phyloP scores from a whole-genome alignment of 2,329 filamentous ascomycete species.

The Cladosporium sp. region DNA sequence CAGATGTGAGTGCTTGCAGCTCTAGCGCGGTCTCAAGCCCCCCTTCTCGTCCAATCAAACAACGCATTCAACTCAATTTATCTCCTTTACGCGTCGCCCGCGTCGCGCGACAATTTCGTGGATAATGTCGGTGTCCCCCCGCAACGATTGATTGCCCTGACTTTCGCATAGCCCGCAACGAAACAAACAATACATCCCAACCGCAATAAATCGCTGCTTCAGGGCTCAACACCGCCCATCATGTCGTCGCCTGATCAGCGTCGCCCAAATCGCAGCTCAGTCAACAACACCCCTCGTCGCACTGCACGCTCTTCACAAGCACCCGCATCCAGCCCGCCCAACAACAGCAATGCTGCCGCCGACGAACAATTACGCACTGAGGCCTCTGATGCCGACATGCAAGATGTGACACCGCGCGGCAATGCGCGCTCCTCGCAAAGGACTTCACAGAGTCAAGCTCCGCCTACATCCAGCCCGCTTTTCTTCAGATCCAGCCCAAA shows the following conservation, averaged over 20 bases:
- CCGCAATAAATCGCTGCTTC: background rate
- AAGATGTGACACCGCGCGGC: constrained; percentile 40
- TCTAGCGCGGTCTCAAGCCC: background rate
- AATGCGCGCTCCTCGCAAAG: constrained; percentile 43
- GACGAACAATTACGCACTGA: constrained; percentile 41
- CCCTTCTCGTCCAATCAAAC: background rate
- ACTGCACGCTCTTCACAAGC: constrained; percentile 54
- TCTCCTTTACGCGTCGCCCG: background rate
- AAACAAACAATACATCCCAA: background rate
- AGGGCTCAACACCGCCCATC: constrained; percentile 18
- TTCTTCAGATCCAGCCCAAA: constrained; percentile 66
- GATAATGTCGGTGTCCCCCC: background rate
- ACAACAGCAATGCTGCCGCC: constrained; percentile 17
- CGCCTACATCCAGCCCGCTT: constrained; percentile 67
- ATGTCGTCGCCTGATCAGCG: constrained; percentile 62
- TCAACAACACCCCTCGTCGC: constrained; percentile 41
- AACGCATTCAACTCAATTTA: background rate
- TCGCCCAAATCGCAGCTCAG: constrained; percentile 52
- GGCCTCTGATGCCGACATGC: constrained; percentile 32
- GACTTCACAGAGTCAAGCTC: constrained; percentile 27
- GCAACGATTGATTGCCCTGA: background rate
- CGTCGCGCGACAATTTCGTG: background rate
- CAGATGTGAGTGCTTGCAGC: background rate
- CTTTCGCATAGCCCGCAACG: background rate
- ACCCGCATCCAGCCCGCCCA: constrained; percentile 36